Conservation (phyloP, 768 basidiomycete species). For the Tulasnella calospora region DNA sequence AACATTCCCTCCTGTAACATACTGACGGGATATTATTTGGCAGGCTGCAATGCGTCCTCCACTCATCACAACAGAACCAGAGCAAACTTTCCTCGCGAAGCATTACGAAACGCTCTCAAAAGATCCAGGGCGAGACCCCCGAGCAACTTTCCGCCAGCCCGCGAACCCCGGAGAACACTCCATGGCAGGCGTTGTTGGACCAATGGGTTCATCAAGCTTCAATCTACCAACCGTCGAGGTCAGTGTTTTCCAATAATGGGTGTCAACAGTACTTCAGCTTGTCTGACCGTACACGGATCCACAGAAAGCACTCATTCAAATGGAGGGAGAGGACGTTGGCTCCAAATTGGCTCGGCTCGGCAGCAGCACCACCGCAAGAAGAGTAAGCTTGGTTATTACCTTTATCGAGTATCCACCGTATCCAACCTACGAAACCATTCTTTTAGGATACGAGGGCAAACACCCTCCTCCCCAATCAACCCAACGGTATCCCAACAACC, state of each 20-base stretch:
- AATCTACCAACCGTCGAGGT: conserved; percentile 76
- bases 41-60: conserved; percentile 64
- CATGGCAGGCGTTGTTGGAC: conserved; percentile 74
- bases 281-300: neutral
- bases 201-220: conserved; percentile 82
- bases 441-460: conserved; percentile 16
- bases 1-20: neutral
- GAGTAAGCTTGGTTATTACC: neutral
- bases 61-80: conserved; percentile 76
- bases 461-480: neutral
- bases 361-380: conserved; percentile 31
- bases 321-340: conserved; percentile 58
- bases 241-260: neutral
- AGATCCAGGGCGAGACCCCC: conserved; percentile 85
- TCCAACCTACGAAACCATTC: neutral
- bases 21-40: neutral
- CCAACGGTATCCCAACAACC: neutral
- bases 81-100: conserved; percentile 84
- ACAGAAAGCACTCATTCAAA: conserved; percentile 68
- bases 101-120: conserved; percentile 90
- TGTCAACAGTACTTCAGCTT: neutral
- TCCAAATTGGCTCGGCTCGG: conserved; percentile 16
- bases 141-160: conserved; percentile 71
- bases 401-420: neutral
- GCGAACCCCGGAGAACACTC: conserved; percentile 44